Evolutionary conservation across 2,329 filamentous ascomycete genomes (phyloP), one percentile per base, ranked within the genome.

Genomic region (Fusarium miscanthi): DNA sequence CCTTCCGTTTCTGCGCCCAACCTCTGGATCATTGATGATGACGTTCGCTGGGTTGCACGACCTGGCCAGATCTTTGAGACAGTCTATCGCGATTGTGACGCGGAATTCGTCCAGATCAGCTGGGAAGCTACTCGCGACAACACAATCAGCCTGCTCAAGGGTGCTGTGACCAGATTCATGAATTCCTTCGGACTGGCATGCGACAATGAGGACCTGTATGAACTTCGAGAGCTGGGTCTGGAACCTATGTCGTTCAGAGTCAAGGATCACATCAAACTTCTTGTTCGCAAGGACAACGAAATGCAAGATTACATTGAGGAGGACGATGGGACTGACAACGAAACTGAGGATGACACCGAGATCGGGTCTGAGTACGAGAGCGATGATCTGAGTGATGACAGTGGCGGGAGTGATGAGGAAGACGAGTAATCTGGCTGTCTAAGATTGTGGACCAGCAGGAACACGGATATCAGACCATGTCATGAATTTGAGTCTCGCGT

Each of bases 21-120:
- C 5, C 19, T 59, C 13, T 46, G 53, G 53, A 41, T 63, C 0
- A 30, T 64, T 2, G 59, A 63, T 5, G n/a, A 57, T 2, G 23
- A 12, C 3, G 17, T n/a, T 23, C 5, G 4, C 3, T 63, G 63
- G 63, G 8, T 17, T 3, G 21, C 21, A 13, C 11, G 7, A 13
- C 0, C 30, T n/a, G 35, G 17, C 1, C 16, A 19, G 1, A 3
- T 5, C 0, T 2, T 0, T 1, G 3, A 5, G 0, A 2, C 21
- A 0, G 10, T 43, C 1, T 67, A 33, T 10, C 45, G 33, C 4
- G 33, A 63, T 11, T 51, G 23, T 7, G 23, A 49, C n/a, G 17
- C 1, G 3, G 62, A 48, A 2, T 63, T 54, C 7, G 23, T 65
- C 5, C 4, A 19, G 3, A 4, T 30, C 12, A 0, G 17, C 16